Evolutionary conservation across 1,139 yeast species (phyloP).

Genomic region (Yamadazyma taylorii): DNA sequence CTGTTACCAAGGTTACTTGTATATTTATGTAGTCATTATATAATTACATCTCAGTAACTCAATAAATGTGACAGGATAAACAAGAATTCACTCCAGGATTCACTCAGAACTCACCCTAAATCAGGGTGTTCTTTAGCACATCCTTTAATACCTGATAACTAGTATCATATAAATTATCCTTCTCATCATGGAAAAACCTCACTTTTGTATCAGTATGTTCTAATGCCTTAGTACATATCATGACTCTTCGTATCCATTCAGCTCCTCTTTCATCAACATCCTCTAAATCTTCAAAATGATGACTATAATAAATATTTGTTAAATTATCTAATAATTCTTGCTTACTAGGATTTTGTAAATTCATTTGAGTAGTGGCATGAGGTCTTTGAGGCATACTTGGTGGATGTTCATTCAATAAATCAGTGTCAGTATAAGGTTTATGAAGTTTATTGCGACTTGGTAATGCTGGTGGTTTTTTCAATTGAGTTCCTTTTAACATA

Average conservation of each 20-base stretch:
- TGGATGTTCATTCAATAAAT: slow-evolving; percentile 4
- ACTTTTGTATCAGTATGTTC: slow-evolving; percentile 39
- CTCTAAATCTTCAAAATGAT: slow-evolving; percentile 34
- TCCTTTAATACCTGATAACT: slow-evolving; percentile 13
- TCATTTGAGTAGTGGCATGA: slow-evolving; percentile 8
- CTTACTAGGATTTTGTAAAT: slow-evolving; percentile 12
- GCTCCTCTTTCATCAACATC: slow-evolving; percentile 49
- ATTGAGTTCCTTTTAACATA: slow-evolving; percentile 26
- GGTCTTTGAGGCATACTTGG: slow-evolving; percentile 22
- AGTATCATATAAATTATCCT: slow-evolving; percentile 30
- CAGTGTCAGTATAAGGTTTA: slow-evolving; percentile 13
- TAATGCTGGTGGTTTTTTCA: slow-evolving; percentile 11
- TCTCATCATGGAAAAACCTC: slow-evolving; percentile 40
- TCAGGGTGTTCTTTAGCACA: slow-evolving; percentile 7
- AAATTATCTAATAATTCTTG: slow-evolving; percentile 20
- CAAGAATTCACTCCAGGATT: background rate
- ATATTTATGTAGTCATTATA: background rate
- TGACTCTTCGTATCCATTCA: slow-evolving; percentile 47
- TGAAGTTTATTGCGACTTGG: slow-evolving; percentile 3
- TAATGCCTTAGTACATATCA: slow-evolving; percentile 35
- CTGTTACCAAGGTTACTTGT: too few species aligned
- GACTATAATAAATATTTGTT: slow-evolving; percentile 26
- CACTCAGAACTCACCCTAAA: too few species aligned
- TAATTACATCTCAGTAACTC: too few species aligned
- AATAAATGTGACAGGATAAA: too few species aligned